These are phyloP conservation scores for Sordariomycetes sp. DNA, from an alignment of 2,329 filamentous ascomycete species.

Conservation along the genomic window DNA sequence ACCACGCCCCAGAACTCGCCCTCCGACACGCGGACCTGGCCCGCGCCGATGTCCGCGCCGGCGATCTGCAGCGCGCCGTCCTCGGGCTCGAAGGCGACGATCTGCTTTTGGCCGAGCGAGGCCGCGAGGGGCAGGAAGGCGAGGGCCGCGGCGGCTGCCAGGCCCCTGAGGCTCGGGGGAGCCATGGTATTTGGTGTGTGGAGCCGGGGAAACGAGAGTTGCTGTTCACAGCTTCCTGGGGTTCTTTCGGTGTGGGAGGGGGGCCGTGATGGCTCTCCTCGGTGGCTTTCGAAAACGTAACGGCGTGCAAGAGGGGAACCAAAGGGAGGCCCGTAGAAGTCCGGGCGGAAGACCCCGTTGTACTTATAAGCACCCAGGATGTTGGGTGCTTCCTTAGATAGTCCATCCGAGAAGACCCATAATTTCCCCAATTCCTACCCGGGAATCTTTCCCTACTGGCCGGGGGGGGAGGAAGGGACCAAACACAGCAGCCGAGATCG, in stretches of 20 bases:
- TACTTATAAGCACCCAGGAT: background rate
- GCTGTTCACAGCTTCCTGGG: background rate
- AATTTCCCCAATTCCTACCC: background rate
- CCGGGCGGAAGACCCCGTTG: too few relatives aligned
- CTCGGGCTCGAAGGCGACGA: conserved; percentile 26
- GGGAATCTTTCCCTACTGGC: background rate
- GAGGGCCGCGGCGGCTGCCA: conserved; percentile 7
- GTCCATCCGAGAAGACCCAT: background rate
- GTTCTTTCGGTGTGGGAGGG: background rate
- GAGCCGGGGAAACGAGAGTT: background rate
- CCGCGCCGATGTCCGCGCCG: conserved; percentile 22
- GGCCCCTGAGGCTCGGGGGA: conserved; percentile 2
- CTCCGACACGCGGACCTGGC: conserved; percentile 43
- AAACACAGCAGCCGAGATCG: background rate
- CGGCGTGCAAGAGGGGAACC: too few relatives aligned
- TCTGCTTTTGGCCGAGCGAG: conserved; percentile 38
- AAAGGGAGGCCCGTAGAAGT: too few relatives aligned
- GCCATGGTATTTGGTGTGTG: conserved; percentile 1
- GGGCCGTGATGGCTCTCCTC: background rate
- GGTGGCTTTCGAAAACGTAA: too few relatives aligned
- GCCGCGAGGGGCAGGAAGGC: conserved; percentile 10
- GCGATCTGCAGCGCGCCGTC: conserved; percentile 20
- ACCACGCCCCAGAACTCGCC: conserved; percentile 60
- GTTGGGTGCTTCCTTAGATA: background rate
- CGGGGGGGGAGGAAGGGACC: background rate